Evolutionary conservation across 1,284 basidiomycete genomes (phyloP), one percentile per base, ranked within the genome.

Genomic region (Tilletia caries): DNA sequence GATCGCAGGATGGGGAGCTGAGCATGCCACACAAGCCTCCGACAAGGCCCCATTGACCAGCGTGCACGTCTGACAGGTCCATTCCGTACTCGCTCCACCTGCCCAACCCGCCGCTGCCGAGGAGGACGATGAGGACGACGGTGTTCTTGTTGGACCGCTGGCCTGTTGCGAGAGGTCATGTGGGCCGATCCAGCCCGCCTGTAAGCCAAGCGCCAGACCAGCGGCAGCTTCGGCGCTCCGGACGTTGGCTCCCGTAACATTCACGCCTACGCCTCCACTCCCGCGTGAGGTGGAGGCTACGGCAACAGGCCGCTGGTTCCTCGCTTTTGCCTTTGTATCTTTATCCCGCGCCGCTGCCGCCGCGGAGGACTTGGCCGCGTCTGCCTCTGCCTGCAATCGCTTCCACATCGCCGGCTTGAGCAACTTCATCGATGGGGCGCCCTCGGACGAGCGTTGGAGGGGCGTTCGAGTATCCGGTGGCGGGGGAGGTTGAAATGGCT

Each of bases 41-140:
- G 66, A 13, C 2, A 20, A 3, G 12, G 52, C 4, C 18, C 3
- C n/a, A 23, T 67, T 67, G 32, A 29, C 34, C n/a, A 70, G 37
- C 2, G 71, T 66, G 32, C 71, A 70, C 10, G 60, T 32, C 44
- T 70, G 67, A 33, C 69, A 70, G 32, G 52, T 60, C 69, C 66
- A 70, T 27, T 25, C 23, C 12, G 1, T 27, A 3, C 50, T 6
- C 48, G 48, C 23, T 6, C 29, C n/a, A 2, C 58, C 29, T 10
- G 32, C 3, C 32, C 2, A 23, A 33, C 2, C 29, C 23, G 58
- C 18, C 54, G 54, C 32, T 20, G 20, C 8, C 48, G 48, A 3
- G 34, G 44, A 34, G 54, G 52, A 20, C 18, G 64, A 15, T 33
- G 66, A 25, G 33, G 18, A 15, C 65, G 46, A 18, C 34, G 48